Evolutionary conservation across 2,329 filamentous ascomycete genomes (phyloP).

Genomic region (Neobulgaria alba): DNA sequence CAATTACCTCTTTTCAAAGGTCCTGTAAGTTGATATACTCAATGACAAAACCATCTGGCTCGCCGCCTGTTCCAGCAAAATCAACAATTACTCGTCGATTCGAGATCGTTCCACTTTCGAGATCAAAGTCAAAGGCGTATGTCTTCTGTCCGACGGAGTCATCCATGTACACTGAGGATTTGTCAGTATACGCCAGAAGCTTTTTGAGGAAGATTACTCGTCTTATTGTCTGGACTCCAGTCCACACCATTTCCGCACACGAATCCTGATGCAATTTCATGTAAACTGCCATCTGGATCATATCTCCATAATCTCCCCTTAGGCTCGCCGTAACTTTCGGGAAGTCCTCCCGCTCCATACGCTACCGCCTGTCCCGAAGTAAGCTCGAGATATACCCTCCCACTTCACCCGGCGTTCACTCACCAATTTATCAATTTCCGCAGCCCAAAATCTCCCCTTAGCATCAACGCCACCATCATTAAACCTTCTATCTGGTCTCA

Average conservation of each 20-base stretch:
- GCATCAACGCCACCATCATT: constrained; percentile 27
- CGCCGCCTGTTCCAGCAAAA: constrained; percentile 9
- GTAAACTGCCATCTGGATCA: constrained; percentile 26
- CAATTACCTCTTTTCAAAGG: neutral
- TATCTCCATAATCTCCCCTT: constrained; percentile 23
- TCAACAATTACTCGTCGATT: constrained; percentile 3
- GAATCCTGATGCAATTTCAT: constrained; percentile 29
- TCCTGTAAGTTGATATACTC: constrained; percentile 27
- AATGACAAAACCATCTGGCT: constrained; percentile 33
- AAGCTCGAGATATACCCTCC: no score
- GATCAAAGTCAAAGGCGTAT: constrained; percentile 1
- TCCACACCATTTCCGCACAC: constrained; percentile 31
- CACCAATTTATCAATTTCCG: constrained; percentile 29
- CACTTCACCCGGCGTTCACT: neutral
- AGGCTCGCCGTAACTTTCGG: constrained; percentile 24
- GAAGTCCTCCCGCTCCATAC: constrained; percentile 27
- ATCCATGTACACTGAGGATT: constrained; percentile 5
- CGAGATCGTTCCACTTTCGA: constrained; percentile 2
- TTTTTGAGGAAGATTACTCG: no score
- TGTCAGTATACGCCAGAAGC: no score
- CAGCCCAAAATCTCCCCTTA: constrained; percentile 13
- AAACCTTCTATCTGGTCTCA: constrained; percentile 26
- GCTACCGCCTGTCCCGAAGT: constrained; percentile 22
- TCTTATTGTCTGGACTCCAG: constrained; percentile 32
- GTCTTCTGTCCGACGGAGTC: constrained; percentile 6